phyloP scores from a whole-genome alignment of 306 rosid species.

The Cicer chorassanicum region DNA sequence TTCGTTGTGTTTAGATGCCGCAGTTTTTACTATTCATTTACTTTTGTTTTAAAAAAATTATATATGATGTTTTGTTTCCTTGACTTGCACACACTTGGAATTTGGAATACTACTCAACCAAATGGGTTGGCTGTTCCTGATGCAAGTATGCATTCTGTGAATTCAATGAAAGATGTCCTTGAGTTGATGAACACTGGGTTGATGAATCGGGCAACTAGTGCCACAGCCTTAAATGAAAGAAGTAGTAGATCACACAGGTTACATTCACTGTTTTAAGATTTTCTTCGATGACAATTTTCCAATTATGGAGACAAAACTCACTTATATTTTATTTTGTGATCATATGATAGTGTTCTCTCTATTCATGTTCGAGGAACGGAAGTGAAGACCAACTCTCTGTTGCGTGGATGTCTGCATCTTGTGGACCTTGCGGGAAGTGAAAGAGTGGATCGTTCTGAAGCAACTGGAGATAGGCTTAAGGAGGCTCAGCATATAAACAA shows the following conservation, averaged over 20 bases:
- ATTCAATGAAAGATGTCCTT: constrained; percentile 77
- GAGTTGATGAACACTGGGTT: constrained; percentile 84
- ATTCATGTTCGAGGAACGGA: constrained; percentile 94
- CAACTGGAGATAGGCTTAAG: constrained; percentile 96
- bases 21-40: constrained; percentile 11
- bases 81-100: constrained; percentile 99
- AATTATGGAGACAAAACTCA: constrained; percentile 26
- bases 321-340: constrained; percentile 35
- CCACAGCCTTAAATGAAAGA: constrained; percentile 94
- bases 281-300: constrained; percentile 28
- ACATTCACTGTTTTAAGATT: constrained; percentile 32
- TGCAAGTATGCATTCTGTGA: constrained; percentile 91
- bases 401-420: constrained; percentile 90
- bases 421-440: constrained; percentile 99
- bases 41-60: constrained; percentile 18
- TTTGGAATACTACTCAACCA: constrained; percentile 94
- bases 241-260: constrained; percentile 99
- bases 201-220: constrained; percentile 84
- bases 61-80: constrained; percentile 53
- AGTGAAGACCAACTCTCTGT: constrained; percentile 73
- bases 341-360: constrained; percentile 74
- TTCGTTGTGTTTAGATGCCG: not conserved
- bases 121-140: constrained; percentile 99
- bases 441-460: constrained; percentile 97
- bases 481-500: constrained; percentile 99